These are phyloP conservation scores for Rhizopus arrhizus DNA, from an alignment of 371 early-diverging fungal species.

Conservation along the genomic window DNA sequence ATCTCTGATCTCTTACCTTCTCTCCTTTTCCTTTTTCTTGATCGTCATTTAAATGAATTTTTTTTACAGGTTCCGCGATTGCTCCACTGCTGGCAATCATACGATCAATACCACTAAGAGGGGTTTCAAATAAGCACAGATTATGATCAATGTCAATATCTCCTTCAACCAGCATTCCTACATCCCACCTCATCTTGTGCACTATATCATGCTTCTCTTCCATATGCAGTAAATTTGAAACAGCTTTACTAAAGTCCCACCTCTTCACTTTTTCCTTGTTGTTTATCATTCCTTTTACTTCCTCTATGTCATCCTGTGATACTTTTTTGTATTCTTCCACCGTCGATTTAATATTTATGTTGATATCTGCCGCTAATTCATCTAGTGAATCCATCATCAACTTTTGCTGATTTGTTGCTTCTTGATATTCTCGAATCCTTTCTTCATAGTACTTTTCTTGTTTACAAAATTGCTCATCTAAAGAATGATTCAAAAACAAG, in stretches of 20 bases:
- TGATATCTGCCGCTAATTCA: slow-evolving; percentile 24
- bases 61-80: slow-evolving; percentile 6
- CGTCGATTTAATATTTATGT: slow-evolving; percentile 24
- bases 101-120: slow-evolving; percentile 39
- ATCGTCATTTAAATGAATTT: background rate
- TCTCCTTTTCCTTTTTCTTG: slow-evolving; percentile 8
- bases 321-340: background rate
- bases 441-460: slow-evolving; percentile 35
- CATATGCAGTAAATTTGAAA: slow-evolving; percentile 36
- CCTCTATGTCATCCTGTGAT: slow-evolving; percentile 1
- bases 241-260: slow-evolving; percentile 38
- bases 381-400: slow-evolving; percentile 35
- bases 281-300: slow-evolving; percentile 8
- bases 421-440: slow-evolving; percentile 27
- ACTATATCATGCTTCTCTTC: slow-evolving; percentile 42
- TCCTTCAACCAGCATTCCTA: slow-evolving; percentile 50
- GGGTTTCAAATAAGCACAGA: slow-evolving; percentile 38
- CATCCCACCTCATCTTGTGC: slow-evolving; percentile 48
- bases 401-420: slow-evolving; percentile 28
- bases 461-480: slow-evolving; percentile 28
- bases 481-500: slow-evolving; percentile 18
- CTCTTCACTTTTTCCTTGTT: background rate
- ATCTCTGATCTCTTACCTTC: background rate
- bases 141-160: slow-evolving; percentile 49
- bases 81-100: slow-evolving; percentile 49